phyloP scores from a whole-genome alignment of 768 basidiomycete genomes.

The Suillus lakei region DNA sequence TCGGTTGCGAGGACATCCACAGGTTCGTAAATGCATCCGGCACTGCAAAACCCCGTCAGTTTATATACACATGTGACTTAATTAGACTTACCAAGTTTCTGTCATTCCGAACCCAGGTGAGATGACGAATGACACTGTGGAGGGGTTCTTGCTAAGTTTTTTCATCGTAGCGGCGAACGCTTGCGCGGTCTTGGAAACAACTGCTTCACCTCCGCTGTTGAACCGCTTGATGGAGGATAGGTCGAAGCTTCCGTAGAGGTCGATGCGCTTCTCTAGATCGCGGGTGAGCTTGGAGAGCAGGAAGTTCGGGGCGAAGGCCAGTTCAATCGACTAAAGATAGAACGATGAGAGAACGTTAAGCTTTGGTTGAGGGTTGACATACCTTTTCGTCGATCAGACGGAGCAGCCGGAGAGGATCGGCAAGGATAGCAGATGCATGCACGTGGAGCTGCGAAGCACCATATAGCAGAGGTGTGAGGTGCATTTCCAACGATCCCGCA shows the following conservation, averaged over 20 bases:
- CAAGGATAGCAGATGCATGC: constrained; percentile 28
- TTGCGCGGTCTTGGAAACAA: constrained; percentile 42
- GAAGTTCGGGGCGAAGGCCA: constrained; percentile 47
- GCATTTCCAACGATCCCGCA: constrained; percentile 47
- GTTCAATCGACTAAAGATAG: constrained; percentile 29
- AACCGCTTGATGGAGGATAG: constrained; percentile 39
- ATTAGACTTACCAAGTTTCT: constrained; percentile 43
- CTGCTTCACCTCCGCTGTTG: constrained; percentile 49
- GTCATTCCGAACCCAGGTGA: constrained; percentile 46
- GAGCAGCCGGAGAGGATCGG: constrained; percentile 27
- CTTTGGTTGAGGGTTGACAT: constrained; percentile 25
- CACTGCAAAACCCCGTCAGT: constrained; percentile 19
- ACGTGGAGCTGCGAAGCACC: constrained; percentile 32
- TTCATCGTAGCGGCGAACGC: constrained; percentile 40
- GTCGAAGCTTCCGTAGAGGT: constrained; percentile 33
- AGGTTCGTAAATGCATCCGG: constrained; percentile 46
- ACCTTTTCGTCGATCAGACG: constrained; percentile 42
- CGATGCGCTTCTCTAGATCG: constrained; percentile 32
- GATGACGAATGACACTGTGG: constrained; percentile 16
- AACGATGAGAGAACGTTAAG: constrained; percentile 10
- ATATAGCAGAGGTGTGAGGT: constrained; percentile 41
- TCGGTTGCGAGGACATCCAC: constrained; percentile 24
- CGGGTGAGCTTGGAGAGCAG: constrained; percentile 43
- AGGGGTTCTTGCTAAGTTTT: constrained; percentile 23
- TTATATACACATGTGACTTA: background rate